Conservation (phyloP, 768 basidiomycete species). For the Clitopilus hobsonii region DNA sequence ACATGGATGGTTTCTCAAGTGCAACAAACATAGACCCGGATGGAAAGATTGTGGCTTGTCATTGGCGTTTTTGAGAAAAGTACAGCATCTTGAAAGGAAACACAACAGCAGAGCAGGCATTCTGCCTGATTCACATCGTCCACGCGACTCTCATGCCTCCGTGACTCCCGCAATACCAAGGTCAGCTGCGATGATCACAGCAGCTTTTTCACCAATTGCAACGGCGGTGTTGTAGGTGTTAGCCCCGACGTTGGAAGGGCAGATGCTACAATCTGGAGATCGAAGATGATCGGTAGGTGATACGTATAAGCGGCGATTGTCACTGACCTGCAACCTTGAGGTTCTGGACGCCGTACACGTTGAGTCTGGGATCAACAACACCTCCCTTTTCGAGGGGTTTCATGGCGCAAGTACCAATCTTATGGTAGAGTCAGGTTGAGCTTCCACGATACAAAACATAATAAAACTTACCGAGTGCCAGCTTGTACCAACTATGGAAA, state of each 20-base stretch:
- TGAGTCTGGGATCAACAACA: slow-evolving; percentile 56
- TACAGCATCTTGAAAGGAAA: too few species aligned
- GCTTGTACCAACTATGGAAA: slow-evolving; percentile 28
- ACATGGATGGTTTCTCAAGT: not conserved
- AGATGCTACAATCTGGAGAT: slow-evolving; percentile 30
- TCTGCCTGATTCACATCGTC: not conserved
- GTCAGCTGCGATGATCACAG: slow-evolving; percentile 56
- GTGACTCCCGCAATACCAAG: slow-evolving; percentile 20
- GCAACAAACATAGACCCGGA: too few species aligned
- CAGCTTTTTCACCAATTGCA: slow-evolving; percentile 59
- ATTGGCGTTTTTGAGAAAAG: too few species aligned
- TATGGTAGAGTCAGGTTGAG: not conserved
- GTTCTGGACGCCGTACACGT: slow-evolving; percentile 55
- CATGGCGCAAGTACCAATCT: slow-evolving; percentile 70
- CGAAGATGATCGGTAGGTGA: not conserved
- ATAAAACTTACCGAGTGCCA: slow-evolving; percentile 38
- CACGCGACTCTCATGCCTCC: slow-evolving; percentile 1
- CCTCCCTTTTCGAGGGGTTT: slow-evolving; percentile 54
- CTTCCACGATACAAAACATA: not conserved
- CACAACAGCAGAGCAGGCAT: not conserved
- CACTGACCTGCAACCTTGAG: slow-evolving; percentile 54
- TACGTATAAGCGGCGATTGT: not conserved
- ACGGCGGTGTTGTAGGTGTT: slow-evolving; percentile 40
- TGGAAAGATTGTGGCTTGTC: too few species aligned
- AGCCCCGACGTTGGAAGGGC: slow-evolving; percentile 33